phyloP scores from a whole-genome alignment of 805 yeast genomes.

The Blastobotrys mokoenaii region DNA sequence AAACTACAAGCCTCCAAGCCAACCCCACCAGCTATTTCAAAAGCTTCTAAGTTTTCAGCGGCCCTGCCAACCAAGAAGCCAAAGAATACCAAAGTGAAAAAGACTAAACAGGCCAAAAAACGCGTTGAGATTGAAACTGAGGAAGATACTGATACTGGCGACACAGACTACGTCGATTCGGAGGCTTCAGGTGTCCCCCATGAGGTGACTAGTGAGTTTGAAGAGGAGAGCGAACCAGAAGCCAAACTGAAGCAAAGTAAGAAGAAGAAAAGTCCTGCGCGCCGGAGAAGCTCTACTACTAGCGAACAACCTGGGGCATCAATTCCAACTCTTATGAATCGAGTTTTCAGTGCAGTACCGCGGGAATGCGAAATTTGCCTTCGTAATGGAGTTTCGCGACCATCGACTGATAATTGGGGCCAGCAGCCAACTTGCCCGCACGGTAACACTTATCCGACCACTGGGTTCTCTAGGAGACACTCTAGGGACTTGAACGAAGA shows the following conservation, averaged over 20 bases:
- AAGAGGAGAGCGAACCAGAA: not conserved
- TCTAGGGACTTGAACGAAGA: conserved; percentile 12
- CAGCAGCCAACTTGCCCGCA: not conserved
- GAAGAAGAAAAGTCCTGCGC: not conserved
- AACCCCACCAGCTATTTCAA: too few relatives aligned
- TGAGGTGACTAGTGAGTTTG: not conserved
- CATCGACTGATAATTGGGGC: not conserved
- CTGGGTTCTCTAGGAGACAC: not conserved
- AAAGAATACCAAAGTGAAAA: not conserved
- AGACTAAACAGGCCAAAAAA: not conserved
- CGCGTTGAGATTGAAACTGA: not conserved
- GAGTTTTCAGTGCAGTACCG: not conserved
- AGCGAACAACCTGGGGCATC: not conserved
- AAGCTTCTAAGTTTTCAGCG: not conserved
- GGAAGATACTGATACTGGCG: not conserved
- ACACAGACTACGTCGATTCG: not conserved
- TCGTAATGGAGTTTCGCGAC: too few relatives aligned
- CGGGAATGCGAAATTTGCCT: conserved; percentile 1
- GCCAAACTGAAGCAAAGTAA: not conserved
- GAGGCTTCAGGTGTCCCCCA: not conserved
- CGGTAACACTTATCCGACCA: too few relatives aligned
- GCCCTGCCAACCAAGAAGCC: not conserved
- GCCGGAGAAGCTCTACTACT: not conserved
- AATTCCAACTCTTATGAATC: not conserved
- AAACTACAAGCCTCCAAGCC: not conserved